Evolutionary conservation across 805 yeast genomes (phyloP).

Genomic region (Wickerhamiella sorbophila): DNA sequence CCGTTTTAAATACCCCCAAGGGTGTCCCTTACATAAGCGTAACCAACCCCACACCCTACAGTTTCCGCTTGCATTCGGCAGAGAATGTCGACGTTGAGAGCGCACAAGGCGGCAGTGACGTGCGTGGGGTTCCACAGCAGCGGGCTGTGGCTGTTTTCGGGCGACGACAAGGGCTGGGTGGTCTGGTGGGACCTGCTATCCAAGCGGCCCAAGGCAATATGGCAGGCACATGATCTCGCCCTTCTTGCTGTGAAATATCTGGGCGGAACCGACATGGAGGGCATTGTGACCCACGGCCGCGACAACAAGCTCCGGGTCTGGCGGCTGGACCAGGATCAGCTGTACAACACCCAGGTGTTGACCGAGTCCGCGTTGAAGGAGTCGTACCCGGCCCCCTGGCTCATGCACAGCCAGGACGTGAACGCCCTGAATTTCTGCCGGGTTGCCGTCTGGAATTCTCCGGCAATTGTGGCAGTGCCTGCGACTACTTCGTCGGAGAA

Average conservation of each 20-base stretch:
- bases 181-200: conserved; percentile 50
- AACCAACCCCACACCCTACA: no score
- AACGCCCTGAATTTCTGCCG: conserved; percentile 63
- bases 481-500: conserved; percentile 48
- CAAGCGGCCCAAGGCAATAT: conserved; percentile 40
- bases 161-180: conserved; percentile 49
- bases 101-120: conserved; percentile 24
- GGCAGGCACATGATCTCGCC: conserved; percentile 45
- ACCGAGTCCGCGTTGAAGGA: conserved; percentile 12
- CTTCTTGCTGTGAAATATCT: conserved; percentile 37
- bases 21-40: no score
- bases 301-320: conserved; percentile 36
- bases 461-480: conserved; percentile 39
- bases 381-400: conserved; percentile 21
- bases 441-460: conserved; percentile 29
- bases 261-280: conserved; percentile 23
- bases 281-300: conserved; percentile 48
- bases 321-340: conserved; percentile 23
- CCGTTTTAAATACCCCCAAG: no score
- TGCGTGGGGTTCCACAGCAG: conserved; percentile 20
- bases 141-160: conserved; percentile 33
- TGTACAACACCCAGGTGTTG: conserved; percentile 29
- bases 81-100: conserved; percentile 23
- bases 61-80: no score
- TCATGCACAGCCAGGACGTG: conserved; percentile 43